Percentiles rank a stretch among this genome's conserved stretches.
phyloP scores from a whole-genome alignment of 176 grass and related monocot genomes.

The Carex cristatella region DNA sequence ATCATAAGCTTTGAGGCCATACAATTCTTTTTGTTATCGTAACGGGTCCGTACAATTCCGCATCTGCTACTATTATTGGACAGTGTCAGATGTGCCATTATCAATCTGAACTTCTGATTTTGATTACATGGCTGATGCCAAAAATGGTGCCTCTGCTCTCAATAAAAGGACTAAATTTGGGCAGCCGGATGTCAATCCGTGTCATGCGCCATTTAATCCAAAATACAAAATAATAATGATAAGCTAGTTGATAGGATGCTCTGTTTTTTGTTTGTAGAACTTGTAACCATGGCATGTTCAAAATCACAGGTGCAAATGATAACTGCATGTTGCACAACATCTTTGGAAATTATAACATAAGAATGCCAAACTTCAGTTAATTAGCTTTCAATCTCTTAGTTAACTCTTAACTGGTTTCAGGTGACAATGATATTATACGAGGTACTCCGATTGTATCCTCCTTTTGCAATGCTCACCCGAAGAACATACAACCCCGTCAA shows the following conservation, averaged over 20 bases:
- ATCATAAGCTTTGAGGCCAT: not conserved
- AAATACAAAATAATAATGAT: not conserved
- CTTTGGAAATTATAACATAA: not conserved
- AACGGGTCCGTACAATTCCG: no score
- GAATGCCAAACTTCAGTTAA: not conserved
- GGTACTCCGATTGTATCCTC: slow-evolving; percentile 68
- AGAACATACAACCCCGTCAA: slow-evolving; percentile 37
- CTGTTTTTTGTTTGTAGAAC: not conserved
- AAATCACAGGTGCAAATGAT: not conserved
- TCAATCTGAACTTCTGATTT: not conserved
- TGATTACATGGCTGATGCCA: not conserved
- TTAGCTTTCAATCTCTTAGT: not conserved
- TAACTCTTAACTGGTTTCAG: slow-evolving; percentile 15
- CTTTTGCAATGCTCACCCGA: slow-evolving; percentile 11
- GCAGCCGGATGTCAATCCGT: not conserved
- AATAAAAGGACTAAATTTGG: not conserved
- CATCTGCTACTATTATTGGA: not conserved
- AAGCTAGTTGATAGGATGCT: not conserved
- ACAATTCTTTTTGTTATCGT: not conserved
- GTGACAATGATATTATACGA: slow-evolving; percentile 75
- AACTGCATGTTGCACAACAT: not conserved
- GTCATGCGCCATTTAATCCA: not conserved
- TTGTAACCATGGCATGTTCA: not conserved
- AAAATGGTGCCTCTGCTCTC: not conserved
- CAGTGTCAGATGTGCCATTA: not conserved